Conservation (phyloP, 805 yeast genomes). For the Tetrapisispora arboricola region DNA sequence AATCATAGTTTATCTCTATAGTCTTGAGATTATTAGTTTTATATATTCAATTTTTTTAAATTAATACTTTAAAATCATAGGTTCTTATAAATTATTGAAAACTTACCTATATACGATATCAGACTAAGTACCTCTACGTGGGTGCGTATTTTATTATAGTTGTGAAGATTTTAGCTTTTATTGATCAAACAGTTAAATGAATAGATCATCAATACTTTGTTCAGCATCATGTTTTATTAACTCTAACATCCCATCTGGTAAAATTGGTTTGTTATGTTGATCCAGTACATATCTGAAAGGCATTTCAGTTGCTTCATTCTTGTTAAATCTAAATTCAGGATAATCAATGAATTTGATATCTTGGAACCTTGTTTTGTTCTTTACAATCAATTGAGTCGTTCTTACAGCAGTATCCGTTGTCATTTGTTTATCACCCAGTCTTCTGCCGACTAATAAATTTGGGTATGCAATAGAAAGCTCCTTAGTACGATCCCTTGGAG, state of each 20-base stretch:
- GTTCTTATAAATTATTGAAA: too few species aligned
- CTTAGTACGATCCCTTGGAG: constrained; percentile 84
- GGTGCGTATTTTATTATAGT: too few species aligned
- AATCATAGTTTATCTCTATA: too few species aligned
- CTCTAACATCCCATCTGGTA: constrained; percentile 87
- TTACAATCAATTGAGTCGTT: constrained; percentile 74
- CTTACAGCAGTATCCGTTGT: constrained; percentile 96
- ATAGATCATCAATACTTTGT: constrained; percentile 64
- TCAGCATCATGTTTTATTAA: constrained; percentile 79
- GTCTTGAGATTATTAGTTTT: background rate
- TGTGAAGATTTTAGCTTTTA: too few species aligned
- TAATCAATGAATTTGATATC: constrained; percentile 79
- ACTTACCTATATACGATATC: too few species aligned
- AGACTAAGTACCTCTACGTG: too few species aligned
- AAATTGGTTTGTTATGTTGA: constrained; percentile 54
- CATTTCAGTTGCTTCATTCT: constrained; percentile 92
- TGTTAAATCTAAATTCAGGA: constrained; percentile 84
- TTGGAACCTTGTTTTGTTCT: constrained; percentile 47
- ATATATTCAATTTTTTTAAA: background rate
- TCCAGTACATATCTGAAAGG: constrained; percentile 86
- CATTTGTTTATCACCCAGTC: constrained; percentile 86
- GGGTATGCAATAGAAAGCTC: constrained; percentile 75
- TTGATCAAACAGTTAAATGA: constrained; percentile 4
- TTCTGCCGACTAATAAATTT: constrained; percentile 57
- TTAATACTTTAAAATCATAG: too few species aligned